These are phyloP conservation scores for Chaetomiaceae sp. DNA, from an alignment of 2,329 filamentous ascomycete genomes.

Conservation along the genomic window DNA sequence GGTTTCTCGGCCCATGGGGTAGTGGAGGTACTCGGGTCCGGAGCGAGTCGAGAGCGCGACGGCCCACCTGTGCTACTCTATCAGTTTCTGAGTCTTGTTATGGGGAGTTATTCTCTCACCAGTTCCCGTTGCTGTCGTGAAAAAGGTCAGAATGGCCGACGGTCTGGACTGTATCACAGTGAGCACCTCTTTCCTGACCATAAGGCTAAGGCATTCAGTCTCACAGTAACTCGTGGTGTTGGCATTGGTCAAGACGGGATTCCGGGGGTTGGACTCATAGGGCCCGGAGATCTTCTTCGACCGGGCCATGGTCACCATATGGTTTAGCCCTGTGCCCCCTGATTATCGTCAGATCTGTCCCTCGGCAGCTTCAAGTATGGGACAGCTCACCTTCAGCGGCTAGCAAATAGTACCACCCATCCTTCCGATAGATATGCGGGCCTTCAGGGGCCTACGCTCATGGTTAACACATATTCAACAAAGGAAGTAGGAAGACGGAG, in stretches of 20 bases:
- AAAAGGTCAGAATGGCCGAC: constrained; percentile 56
- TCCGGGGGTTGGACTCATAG: constrained; percentile 39
- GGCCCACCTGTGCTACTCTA: constrained; percentile 33
- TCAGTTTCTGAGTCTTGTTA: background rate
- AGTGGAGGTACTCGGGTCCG: constrained; percentile 35
- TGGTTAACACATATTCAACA: too few relatives aligned
- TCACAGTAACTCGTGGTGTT: constrained; percentile 40
- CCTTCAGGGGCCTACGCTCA: constrained; percentile 43
- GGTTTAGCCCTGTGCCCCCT: constrained; percentile 45
- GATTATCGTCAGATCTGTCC: background rate
- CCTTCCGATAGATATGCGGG: constrained; percentile 50
- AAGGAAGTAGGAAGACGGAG: background rate
- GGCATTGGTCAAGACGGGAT: constrained; percentile 44
- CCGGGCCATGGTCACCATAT: constrained; percentile 47
- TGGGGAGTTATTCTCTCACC: constrained; percentile 25
- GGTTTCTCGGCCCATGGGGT: constrained; percentile 43
- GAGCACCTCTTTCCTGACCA: background rate
- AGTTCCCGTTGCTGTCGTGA: constrained; percentile 40
- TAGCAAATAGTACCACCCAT: constrained; percentile 50
- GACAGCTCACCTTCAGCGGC: constrained; percentile 42
- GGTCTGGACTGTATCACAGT: constrained; percentile 40
- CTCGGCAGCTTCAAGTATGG: background rate
- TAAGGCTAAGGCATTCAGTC: constrained; percentile 6
- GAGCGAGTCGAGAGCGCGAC: constrained; percentile 40
- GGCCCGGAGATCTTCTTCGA: constrained; percentile 40